These are phyloP conservation scores for Colletotrichum sansevieriae DNA, from an alignment of 2,329 filamentous ascomycete genomes.

Conservation along the genomic window DNA sequence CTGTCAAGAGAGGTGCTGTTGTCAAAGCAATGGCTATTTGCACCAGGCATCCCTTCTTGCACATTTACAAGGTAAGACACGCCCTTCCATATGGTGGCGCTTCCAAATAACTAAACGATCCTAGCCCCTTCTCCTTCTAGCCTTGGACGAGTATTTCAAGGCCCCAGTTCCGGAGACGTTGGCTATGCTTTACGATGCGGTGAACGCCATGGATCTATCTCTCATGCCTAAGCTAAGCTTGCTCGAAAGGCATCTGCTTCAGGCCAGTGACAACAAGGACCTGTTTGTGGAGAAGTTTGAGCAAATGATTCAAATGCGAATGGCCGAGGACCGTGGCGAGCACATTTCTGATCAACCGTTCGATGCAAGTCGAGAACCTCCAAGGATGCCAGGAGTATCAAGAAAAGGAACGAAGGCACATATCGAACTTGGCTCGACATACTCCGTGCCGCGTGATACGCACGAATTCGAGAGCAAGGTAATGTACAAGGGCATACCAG, in stretches of 20 bases:
- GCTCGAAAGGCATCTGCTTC: constrained; percentile 87
- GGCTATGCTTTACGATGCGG: constrained; percentile 87
- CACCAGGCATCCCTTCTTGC: constrained; percentile 95
- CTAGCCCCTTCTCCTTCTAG: constrained; percentile 87
- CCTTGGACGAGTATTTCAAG: constrained; percentile 97
- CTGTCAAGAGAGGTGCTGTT: constrained; percentile 90
- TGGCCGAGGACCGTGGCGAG: constrained; percentile 72
- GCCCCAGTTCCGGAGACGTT: constrained; percentile 89
- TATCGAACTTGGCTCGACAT: constrained; percentile 70
- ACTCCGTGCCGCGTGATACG: constrained; percentile 89
- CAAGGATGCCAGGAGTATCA: constrained; percentile 63
- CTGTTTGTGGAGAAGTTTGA: constrained; percentile 99
- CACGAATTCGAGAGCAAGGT: constrained; percentile 98
- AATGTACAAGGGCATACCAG: constrained; percentile 95
- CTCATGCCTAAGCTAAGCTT: constrained; percentile 88
- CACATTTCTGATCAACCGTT: constrained; percentile 57
- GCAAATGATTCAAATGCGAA: constrained; percentile 87
- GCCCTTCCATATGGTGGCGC: not conserved
- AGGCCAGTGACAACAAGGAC: constrained; percentile 93
- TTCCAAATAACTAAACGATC: constrained; percentile 5
- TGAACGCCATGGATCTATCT: constrained; percentile 97
- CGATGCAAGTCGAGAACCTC: constrained; percentile 63
- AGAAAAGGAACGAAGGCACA: constrained; percentile 74
- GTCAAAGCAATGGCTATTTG: constrained; percentile 99
- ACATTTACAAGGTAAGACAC: constrained; percentile 89